Base-by-base conservation (phyloP, 176 grass and related monocot genomes). In the Zea luxurians region DNA sequence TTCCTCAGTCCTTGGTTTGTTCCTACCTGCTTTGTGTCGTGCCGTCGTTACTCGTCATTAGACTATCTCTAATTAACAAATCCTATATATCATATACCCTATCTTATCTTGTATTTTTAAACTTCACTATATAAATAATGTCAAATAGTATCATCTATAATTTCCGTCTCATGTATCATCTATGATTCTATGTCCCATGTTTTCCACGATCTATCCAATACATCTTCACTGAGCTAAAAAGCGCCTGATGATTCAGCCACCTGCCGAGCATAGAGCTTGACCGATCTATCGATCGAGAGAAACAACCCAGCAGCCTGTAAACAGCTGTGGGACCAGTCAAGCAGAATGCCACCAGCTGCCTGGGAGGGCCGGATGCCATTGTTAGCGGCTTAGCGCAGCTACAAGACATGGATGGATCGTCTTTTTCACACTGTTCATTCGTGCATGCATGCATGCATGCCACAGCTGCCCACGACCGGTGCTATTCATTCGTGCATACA, bases 361-460 rank as follows among this genome's bases (percentile, higher is more conserved):
- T 70, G 20, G 8, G 10, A 71, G 46, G 3, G 36, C 46, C 68
- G 6, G 48, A 48, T 36, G 68, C 68, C 77, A 79, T 42, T 69
- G 77, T 6, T 61, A 58, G 66, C 35, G 7, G n/a, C n/a, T n/a
- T 10, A 55, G 60, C 60, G 12, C 37, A 36, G 47, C 37, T 27
- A 44, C 48, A n/a, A n/a, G n/a, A 2, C 35, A 34, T n/a, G 57
- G n/a, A 57, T 35, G 11, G 2, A 20, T 6, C 18, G 18, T 57
- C 20, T 58, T 58, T 78, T 52, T 37, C 18, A 34, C 47, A 13
- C 76, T n/a, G 27, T 21, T 20, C 21, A n/a, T n/a, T n/a, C n/a
- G n/a, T n/a, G n/a, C n/a, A n/a, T n/a, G n/a, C n/a, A n/a, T n/a
- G 41, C 38, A 44, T 44, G 38, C 38, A 67, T 44, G 17, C 44